Evolutionary conservation across 768 basidiomycete species (phyloP).

Genomic region (Tremella mesenterica): DNA sequence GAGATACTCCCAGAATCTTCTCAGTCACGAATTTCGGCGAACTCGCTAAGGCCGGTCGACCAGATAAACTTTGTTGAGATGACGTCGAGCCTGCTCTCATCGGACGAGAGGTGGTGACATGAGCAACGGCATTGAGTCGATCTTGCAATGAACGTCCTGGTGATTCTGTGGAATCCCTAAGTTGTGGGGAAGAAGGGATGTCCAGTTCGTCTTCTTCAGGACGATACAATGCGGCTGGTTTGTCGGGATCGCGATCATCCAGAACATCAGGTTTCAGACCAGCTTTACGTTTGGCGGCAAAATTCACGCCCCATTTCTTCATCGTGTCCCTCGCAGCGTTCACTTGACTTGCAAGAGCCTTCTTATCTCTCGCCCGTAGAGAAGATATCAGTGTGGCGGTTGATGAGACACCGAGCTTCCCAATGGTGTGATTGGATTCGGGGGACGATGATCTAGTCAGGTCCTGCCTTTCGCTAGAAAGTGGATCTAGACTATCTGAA

Average conservation of each 20-base stretch:
- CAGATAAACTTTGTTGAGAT: background rate
- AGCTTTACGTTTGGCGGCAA: constrained; percentile 49
- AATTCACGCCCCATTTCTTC: constrained; percentile 84
- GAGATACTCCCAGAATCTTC: background rate
- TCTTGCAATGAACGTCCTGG: constrained; percentile 27
- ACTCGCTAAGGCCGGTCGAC: background rate
- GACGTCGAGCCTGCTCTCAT: background rate
- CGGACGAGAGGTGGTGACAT: background rate
- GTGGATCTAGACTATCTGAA: background rate
- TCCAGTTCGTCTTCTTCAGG: constrained; percentile 24
- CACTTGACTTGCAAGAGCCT: constrained; percentile 68
- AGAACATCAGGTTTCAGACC: background rate
- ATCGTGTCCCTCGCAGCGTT: constrained; percentile 65
- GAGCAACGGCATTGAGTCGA: constrained; percentile 30
- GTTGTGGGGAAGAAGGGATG: background rate
- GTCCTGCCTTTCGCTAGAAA: background rate
- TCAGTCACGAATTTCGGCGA: background rate
- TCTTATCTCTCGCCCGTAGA: constrained; percentile 68
- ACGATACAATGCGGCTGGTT: constrained; percentile 21
- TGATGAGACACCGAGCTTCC: constrained; percentile 35
- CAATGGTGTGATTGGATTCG: background rate
- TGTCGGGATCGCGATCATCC: constrained; percentile 5
- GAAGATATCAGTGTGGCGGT: constrained; percentile 68
- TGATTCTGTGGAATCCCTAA: constrained; percentile 3
- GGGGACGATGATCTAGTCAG: background rate